A percentile compares a stretch with the other conserved stretches of the same genome.
Evolutionary conservation across 306 rosid species (phyloP).

Genomic region (Sicyos edulis): DNA sequence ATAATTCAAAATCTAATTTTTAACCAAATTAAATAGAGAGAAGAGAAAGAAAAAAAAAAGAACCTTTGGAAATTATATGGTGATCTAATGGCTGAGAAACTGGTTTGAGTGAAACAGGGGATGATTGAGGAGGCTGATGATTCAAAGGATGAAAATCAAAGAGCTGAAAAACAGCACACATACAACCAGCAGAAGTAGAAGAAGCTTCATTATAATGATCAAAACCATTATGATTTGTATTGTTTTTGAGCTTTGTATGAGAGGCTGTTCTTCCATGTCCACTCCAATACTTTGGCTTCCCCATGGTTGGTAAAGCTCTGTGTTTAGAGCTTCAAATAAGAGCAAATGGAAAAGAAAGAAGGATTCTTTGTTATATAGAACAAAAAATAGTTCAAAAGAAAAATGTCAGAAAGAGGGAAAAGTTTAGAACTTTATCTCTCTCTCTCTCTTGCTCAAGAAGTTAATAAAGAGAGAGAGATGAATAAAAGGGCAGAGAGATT

Average conservation of each 20-base stretch:
- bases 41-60: too few species aligned
- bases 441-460: background rate
- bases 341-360: background rate
- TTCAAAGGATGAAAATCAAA: conserved; percentile 72
- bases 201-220: conserved; percentile 19
- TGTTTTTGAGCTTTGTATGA: conserved; percentile 27
- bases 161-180: conserved; percentile 70
- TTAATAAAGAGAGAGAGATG: conserved; percentile 13
- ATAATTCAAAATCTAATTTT: too few species aligned
- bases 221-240: conserved; percentile 6
- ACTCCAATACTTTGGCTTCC: conserved; percentile 54
- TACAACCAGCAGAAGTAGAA: conserved; percentile 60
- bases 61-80: background rate
- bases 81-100: background rate
- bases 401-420: conserved; percentile 17
- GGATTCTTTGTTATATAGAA: conserved; percentile 4
- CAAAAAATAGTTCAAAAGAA: background rate
- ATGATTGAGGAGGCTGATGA: conserved; percentile 18
- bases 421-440: background rate
- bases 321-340: background rate
- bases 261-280: conserved; percentile 31
- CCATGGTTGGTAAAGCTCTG: conserved; percentile 33
- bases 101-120: conserved; percentile 27
- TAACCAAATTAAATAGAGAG: too few species aligned
- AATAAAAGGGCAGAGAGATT: conserved; percentile 25